Evolutionary conservation across 2,329 filamentous ascomycete species (phyloP).

Genomic region (Blastomyces parvus): DNA sequence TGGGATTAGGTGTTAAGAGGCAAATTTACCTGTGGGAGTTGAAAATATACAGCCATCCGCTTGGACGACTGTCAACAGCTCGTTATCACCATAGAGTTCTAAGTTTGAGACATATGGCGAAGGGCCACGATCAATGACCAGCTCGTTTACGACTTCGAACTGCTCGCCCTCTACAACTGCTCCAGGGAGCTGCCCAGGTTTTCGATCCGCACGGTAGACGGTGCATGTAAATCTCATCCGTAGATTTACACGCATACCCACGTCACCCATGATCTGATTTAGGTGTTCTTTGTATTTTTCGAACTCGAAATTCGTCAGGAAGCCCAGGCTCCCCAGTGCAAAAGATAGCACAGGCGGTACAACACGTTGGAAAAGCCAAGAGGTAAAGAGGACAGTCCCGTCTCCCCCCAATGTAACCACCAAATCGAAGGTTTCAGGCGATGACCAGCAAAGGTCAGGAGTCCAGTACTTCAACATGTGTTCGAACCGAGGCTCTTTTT

Average conservation of each 20-base stretch:
- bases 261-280: conserved; percentile 81
- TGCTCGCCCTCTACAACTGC: conserved; percentile 83
- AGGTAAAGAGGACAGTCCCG: conserved; percentile 92
- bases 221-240: conserved; percentile 99
- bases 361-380: conserved; percentile 92
- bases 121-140: conserved; percentile 94
- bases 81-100: conserved; percentile 90
- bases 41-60: conserved; percentile 97
- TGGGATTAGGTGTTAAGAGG: conserved; percentile 8
- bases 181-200: conserved; percentile 39
- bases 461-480: conserved; percentile 93
- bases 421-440: conserved; percentile 90
- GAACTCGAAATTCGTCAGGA: conserved; percentile 95
- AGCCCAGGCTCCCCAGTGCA: conserved; percentile 82
- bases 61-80: conserved; percentile 88
- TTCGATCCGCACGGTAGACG: conserved; percentile 63
- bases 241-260: conserved; percentile 92
- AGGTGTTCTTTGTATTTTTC: conserved; percentile 79
- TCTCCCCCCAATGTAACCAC: conserved; percentile 90
- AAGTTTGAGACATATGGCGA: conserved; percentile 95
- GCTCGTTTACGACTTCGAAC: conserved; percentile 95
- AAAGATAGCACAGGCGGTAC: conserved; percentile 92
- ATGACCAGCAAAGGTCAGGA: conserved; percentile 86
- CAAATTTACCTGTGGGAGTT: conserved; percentile 64
- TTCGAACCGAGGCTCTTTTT: conserved; percentile 64